Evolutionary conservation across 495 filamentous ascomycete genomes (phyloP), one percentile per base, ranked within the genome.

Genomic region (Elasticomyces elasticus): DNA sequence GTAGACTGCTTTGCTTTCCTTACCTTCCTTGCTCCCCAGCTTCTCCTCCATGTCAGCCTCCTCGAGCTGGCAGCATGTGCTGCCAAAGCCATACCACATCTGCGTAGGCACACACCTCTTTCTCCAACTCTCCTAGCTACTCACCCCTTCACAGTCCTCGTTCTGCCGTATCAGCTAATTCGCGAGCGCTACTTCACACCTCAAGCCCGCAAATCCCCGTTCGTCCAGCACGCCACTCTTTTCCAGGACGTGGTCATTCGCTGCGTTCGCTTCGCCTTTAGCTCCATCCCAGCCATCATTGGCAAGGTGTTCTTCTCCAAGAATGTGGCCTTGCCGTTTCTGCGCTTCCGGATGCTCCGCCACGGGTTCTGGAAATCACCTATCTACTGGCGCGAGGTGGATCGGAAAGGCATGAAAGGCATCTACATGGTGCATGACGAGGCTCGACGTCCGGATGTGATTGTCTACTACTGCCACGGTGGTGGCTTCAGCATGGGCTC

Each of bases 401-500:
- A 72, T 5, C 65, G 73, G 76, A 23, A 61, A 43, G 64, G 59
- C 13, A 71, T 82, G 40, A 72, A 69, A 43, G 85, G 85, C 12
- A 56, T 87, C 5, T 87, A 80, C 80, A 70, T 85, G 27, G 72
- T 73, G 22, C 59, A 70, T 15, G 70, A 85, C 55, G 66, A 74
- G 28, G 59, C 63, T 30, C 52, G 69, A 37, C 68, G 72, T 42
- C 81, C 85, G 0, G 86, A 89, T 66, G 62, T 89, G 43, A 76
- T 86, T 9, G 63, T 89, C 9, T 87, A 84, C 61, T 88, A 89
- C 59, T 76, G 75, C 40, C 86, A 90, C 66, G 86, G 82, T 19
- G 86, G 86, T 19, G 86, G 86, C 1, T 89, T 89, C 60, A 76
- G 79, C 1, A 84, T 90, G 82, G 86, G 86, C 27, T 85, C 83